Conservation (phyloP, 2,329 filamentous ascomycete genomes). For the Rasamsonia emersonii region DNA sequence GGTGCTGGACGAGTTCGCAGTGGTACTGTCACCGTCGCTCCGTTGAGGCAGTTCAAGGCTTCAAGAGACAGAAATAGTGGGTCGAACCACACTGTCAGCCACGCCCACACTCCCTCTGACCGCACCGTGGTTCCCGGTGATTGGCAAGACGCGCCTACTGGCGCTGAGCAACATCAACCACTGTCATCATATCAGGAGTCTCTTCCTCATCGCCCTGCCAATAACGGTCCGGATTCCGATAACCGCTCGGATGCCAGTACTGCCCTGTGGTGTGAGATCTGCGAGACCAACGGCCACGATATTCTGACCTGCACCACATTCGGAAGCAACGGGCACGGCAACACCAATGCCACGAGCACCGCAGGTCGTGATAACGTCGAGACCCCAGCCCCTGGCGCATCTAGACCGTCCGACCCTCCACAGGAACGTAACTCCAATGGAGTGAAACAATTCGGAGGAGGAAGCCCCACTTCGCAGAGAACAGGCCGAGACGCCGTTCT, state of each 20-base stretch:
- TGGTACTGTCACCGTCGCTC: slow-evolving; percentile 27
- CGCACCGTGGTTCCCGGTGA: slow-evolving; percentile 34
- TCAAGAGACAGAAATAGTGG: slow-evolving; percentile 20
- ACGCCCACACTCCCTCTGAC: slow-evolving; percentile 33
- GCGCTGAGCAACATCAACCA: slow-evolving; percentile 16
- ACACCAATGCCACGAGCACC: background rate
- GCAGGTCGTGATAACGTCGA: too few relatives aligned
- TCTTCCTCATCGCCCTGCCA: slow-evolving; percentile 23
- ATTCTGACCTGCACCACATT: slow-evolving; percentile 93
- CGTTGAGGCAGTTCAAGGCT: slow-evolving; percentile 24
- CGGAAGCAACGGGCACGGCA: slow-evolving; percentile 29
- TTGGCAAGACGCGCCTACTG: slow-evolving; percentile 27
- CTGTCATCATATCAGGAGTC: slow-evolving; percentile 19
- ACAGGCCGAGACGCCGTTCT: slow-evolving; percentile 34
- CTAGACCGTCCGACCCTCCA: slow-evolving; percentile 1
- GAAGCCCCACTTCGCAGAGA: slow-evolving; percentile 21
- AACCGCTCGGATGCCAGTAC: slow-evolving; percentile 60
- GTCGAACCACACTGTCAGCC: slow-evolving; percentile 18
- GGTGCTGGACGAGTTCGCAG: slow-evolving; percentile 20
- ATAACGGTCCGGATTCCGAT: slow-evolving; percentile 34
- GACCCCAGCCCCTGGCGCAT: too few relatives aligned
- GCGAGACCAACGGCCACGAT: slow-evolving; percentile 83
- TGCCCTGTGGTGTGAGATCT: slow-evolving; percentile 87
- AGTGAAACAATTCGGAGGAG: slow-evolving; percentile 8
- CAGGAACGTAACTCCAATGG: slow-evolving; percentile 2